phyloP scores from a whole-genome alignment of 495 filamentous ascomycete genomes.

The Durotheca rogersii region DNA sequence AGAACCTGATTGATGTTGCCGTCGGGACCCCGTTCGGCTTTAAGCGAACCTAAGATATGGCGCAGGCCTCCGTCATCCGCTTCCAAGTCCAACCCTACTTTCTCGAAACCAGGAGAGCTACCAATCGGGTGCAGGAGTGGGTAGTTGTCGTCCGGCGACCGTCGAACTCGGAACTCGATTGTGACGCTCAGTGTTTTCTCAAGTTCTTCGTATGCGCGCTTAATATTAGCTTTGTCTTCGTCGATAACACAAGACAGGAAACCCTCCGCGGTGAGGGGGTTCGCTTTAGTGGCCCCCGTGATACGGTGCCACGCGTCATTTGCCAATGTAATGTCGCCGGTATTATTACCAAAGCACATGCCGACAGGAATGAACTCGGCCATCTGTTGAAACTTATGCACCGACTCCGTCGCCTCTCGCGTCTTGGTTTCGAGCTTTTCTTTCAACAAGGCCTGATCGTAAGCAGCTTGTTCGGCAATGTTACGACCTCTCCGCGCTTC shows the following conservation, averaged over 20 bases:
- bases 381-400: constrained; percentile 71
- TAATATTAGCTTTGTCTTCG: constrained; percentile 40
- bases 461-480: constrained; percentile 64
- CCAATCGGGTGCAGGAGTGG: constrained; percentile 30
- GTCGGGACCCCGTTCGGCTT: constrained; percentile 41
- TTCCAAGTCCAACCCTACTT: constrained; percentile 38
- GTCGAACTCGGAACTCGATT: constrained; percentile 46
- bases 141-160: constrained; percentile 21
- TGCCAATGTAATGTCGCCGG: constrained; percentile 63
- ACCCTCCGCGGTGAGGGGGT: constrained; percentile 38
- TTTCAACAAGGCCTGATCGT: constrained; percentile 64
- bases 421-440: constrained; percentile 65
- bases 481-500: constrained; percentile 67
- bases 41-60: constrained; percentile 42
- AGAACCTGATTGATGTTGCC: constrained; percentile 43
- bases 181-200: constrained; percentile 34
- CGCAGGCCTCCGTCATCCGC: constrained; percentile 37
- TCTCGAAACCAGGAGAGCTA: constrained; percentile 47
- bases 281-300: constrained; percentile 54
- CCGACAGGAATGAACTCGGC: constrained; percentile 71
- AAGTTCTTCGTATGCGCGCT: constrained; percentile 39
- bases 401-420: constrained; percentile 65
- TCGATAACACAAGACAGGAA: constrained; percentile 44
- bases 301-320: constrained; percentile 74
- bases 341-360: constrained; percentile 66